These are phyloP conservation scores for Evansstolkia leycettana DNA, from an alignment of 495 filamentous ascomycete species.

Conservation along the genomic window DNA sequence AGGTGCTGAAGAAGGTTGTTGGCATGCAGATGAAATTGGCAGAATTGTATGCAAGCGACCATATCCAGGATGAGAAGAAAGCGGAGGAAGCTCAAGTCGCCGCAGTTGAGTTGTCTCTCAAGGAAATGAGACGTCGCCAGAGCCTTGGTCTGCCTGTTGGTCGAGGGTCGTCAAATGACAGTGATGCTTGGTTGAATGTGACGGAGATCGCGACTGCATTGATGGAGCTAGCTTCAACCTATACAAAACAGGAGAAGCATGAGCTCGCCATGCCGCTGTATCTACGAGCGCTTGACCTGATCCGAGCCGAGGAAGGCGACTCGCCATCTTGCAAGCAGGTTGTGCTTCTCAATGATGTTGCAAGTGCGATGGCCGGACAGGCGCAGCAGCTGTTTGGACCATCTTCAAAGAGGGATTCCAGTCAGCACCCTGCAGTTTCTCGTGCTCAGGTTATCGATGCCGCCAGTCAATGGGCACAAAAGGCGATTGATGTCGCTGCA, in stretches of 20 bases:
- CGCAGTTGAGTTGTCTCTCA: slow-evolving; percentile 68
- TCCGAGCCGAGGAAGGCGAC: slow-evolving; percentile 26
- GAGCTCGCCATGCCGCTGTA: slow-evolving; percentile 81
- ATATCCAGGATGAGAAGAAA: slow-evolving; percentile 38
- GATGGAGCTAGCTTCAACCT: slow-evolving; percentile 57
- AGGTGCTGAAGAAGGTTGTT: slow-evolving; percentile 59
- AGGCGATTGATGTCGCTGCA: slow-evolving; percentile 50
- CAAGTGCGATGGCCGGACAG: slow-evolving; percentile 20
- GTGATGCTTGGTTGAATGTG: slow-evolving; percentile 63
- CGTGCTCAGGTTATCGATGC: slow-evolving; percentile 43
- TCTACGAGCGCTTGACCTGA: slow-evolving; percentile 62
- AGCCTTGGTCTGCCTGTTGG: slow-evolving; percentile 41
- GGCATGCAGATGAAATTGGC: slow-evolving; percentile 69
- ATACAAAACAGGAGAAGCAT: slow-evolving; percentile 52
- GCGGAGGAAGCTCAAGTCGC: slow-evolving; percentile 67
- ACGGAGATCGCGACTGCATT: slow-evolving; percentile 61
- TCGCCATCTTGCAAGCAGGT: slow-evolving; percentile 56
- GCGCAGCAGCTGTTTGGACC: slow-evolving; percentile 16
- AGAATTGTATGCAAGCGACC: slow-evolving; percentile 50
- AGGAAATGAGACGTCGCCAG: slow-evolving; percentile 56
- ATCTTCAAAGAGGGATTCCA: slow-evolving; percentile 53
- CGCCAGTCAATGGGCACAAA: slow-evolving; percentile 61
- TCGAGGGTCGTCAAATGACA: slow-evolving; percentile 35
- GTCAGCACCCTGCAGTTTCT: slow-evolving; percentile 24
- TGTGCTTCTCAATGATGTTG: slow-evolving; percentile 37